phyloP scores from a whole-genome alignment of 2,329 filamentous ascomycete genomes.

The Arthrobotrys musiformis region DNA sequence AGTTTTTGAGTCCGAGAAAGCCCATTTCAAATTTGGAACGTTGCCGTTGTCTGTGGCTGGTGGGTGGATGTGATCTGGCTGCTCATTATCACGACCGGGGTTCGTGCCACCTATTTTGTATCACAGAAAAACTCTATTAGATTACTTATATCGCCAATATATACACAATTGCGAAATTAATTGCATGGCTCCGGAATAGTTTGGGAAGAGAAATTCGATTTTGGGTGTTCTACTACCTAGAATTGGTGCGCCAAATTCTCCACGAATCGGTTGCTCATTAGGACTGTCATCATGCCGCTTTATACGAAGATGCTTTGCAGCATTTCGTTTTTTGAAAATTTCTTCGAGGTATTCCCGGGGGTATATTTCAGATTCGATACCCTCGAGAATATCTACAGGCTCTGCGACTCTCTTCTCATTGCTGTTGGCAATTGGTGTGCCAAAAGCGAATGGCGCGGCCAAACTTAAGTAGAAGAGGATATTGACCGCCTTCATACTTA shows the following conservation, averaged over 20 bases:
- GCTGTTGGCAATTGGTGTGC: slow-evolving; percentile 5
- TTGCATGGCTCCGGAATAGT: no score
- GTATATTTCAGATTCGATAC: slow-evolving; percentile 42
- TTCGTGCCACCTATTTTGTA: slow-evolving; percentile 72
- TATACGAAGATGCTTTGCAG: slow-evolving; percentile 49
- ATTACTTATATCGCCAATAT: not conserved
- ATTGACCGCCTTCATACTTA: slow-evolving; percentile 26
- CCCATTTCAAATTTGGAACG: slow-evolving; percentile 68
- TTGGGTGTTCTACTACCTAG: slow-evolving; percentile 66
- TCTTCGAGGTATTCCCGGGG: slow-evolving; percentile 50
- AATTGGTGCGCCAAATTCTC: slow-evolving; percentile 67
- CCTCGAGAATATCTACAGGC: slow-evolving; percentile 27
- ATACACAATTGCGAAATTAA: not conserved
- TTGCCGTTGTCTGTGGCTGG: slow-evolving; percentile 72
- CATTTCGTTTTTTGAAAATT: slow-evolving; percentile 26
- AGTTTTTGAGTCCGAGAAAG: slow-evolving; percentile 46
- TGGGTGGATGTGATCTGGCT: slow-evolving; percentile 72
- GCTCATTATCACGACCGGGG: slow-evolving; percentile 70
- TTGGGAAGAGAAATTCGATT: not conserved
- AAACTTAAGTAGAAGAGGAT: slow-evolving; percentile 24
- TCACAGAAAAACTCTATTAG: not conserved
- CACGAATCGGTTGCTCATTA: slow-evolving; percentile 37
- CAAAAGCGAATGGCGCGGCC: not conserved
- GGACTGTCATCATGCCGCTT: slow-evolving; percentile 42
- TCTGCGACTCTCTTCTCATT: slow-evolving; percentile 29